Evolutionary conservation across 2,329 filamentous ascomycete genomes (phyloP), one percentile per base, ranked within the genome.

Genomic region (Hymenoscyphus linearis): DNA sequence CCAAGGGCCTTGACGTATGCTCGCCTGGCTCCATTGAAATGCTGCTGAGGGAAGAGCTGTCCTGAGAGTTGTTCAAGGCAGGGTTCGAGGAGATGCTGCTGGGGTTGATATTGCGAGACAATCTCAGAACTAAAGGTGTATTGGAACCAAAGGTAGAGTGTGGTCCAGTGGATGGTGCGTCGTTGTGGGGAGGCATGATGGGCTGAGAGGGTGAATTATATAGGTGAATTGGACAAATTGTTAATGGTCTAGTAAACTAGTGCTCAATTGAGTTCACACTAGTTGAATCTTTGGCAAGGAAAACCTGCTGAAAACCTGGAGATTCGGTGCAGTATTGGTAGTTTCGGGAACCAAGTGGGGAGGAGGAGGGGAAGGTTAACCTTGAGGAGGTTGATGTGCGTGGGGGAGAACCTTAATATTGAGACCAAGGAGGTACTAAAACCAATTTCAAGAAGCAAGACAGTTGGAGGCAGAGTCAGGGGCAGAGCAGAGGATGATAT

Each of bases 171-270:
- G 78, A 80, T 26, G 76, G 76, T 35, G 77, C 75, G 66, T 80
- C 76, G 66, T 76, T 79, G 70, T 80, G 78, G 44, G 78, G 79
- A 64, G 78, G 70, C 79, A 80, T 80, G 22, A 27, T 58, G 26
- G 60, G 53, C 57, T 37, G 35, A 22, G 50, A 58, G 22, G 50
- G 57, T 59, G 50, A 54, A 58, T 56, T 37, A 55, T 35, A 35
- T 37, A 59, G 27, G 47, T 55, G 50, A 35, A 55, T 2, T 10
- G 52, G 22, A 44, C 9, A 25, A 9, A 31, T 31, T 31, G 6
- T 40, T 58, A 35, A 27, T 47, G 14, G 36, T 26, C 52, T 54
- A 54, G n/a, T n/a, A n/a, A n/a, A n/a, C n/a, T n/a, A n/a, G 52
- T 22, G 34, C 31, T 40, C n/a, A 36, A 26, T 26, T 37, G 22